Evolutionary conservation across 345 rosid species (phyloP), one percentile per base, ranked within the genome.

Genomic region (Xanthoceras sorbifolium): DNA sequence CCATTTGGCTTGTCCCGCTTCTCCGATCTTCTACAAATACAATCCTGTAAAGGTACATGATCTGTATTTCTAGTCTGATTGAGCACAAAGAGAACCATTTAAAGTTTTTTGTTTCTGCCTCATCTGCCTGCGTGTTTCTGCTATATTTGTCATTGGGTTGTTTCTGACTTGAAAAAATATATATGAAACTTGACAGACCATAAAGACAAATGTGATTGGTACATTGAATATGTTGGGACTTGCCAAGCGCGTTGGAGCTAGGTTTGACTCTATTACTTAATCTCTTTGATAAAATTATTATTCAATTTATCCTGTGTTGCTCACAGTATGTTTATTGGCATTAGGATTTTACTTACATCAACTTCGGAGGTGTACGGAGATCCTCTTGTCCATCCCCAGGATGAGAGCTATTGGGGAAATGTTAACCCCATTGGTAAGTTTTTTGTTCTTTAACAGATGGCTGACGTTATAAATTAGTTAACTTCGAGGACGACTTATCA

Each of bases 1-100:
- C 79, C 99, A 95, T 75, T 97, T 95, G 74, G 98, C 99, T 67
- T 93, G 97, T 83, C 99, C 97, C 74, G 98, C 98, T 38, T 94
- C 98, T 71, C 98, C 98, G 46, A 95, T 95, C 77, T 95, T 95
- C 89, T 95, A 95, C 89, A 93, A 95, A 75, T 90, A 93, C 87
- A 95, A 95, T 81, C 99, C 99, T 9, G 98, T 95, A 6, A 95
- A 95, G 99, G 99, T 88, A 57, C n/a, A 80, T 62, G 36, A n/a
- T 60, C 9, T 63, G 6, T 52, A 36, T 36, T 26, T 77, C 52
- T 25, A 7, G 6, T 36, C 14, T 2, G 15, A 26, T 59, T 31
- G 29, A 70, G n/a, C 29, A 34, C 44, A 31, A 52, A 34, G 48
- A 9, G 17, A 34, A 23, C 60, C n/a, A 18, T 54, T 3, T n/a